Base-by-base conservation (phyloP, 116 monocot species). In the Papilionanthe hybrid region DNA sequence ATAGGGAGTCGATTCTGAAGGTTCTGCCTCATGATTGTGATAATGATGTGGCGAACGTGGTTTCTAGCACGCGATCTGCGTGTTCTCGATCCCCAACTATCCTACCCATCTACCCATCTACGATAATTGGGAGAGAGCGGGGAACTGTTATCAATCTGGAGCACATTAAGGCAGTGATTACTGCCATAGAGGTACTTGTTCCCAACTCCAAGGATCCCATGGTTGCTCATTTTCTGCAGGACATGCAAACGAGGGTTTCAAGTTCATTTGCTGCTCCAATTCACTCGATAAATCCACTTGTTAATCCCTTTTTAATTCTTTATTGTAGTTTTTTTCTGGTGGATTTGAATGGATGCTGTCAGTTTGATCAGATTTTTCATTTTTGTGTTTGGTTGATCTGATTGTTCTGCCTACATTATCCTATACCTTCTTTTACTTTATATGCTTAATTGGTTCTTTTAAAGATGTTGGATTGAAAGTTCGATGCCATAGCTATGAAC, bases 121-220 rank as follows among this genome's bases (percentile, higher is more conserved):
- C 87, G 7, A 87, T 87, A 27, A 79, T 87, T 7, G 87, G 87
- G 20, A 78, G 87, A 65, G 87, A 87, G 78, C 47, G 84, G 75
- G 87, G 84, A 42, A 87, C 84, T 68, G 87, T 87, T 17, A 58
- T 87, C 32, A 87, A 82, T 53, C 65, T 87, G 53, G 87, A 87
- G 79, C 80, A 84, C 57, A 84, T 87, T 78, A 84, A 79, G 76
- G 84, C 81, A 43, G 79, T 84, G 20, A 77, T 87, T 30, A 87
- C 87, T 23, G 87, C 87, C 25, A 66, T 73, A 42, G 87, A 87
- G 78, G 87, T 84, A 30, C 78, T 87, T 11, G 44, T 87, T 57
- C 84, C 87, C 30, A 84, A 87, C 58, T 84, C 84, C 6, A 86
- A 78, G 80, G 86, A 86, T 29, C 84, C 87, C 28, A n/a, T 81